Evolutionary conservation across 306 rosid genomes (phyloP).

Genomic region (Amphicarpaea edgeworthii): DNA sequence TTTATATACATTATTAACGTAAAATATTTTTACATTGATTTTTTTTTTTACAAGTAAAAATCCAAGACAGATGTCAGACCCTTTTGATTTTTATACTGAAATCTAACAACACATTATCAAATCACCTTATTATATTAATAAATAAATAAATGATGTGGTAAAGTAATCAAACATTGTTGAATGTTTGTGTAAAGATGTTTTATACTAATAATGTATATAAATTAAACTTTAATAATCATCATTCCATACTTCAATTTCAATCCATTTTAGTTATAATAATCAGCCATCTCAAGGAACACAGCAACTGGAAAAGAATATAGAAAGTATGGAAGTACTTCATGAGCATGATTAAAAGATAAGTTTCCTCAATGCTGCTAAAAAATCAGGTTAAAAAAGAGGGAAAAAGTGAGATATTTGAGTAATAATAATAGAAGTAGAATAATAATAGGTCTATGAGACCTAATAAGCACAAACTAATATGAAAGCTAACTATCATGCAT

Average conservation of each 20-base stretch:
- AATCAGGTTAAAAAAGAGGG: neutral
- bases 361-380: neutral
- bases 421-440: neutral
- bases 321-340: neutral
- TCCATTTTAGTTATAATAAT: neutral
- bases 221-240: too few relatives aligned
- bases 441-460: neutral
- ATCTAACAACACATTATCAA: neutral
- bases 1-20: neutral
- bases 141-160: neutral
- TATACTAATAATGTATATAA: too few relatives aligned
- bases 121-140: neutral
- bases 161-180: neutral
- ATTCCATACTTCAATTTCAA: neutral
- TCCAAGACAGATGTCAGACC: too few relatives aligned
- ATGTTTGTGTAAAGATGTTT: too few relatives aligned
- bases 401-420: constrained; percentile 3
- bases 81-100: too few relatives aligned
- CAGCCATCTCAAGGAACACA: neutral
- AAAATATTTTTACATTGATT: neutral
- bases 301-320: neutral
- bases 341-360: neutral
- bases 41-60: too few relatives aligned
- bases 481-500: constrained; percentile 13
- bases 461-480: neutral